A percentile compares a stretch with the other conserved stretches of the same genome.
These are phyloP conservation scores for Cryphonectria japonica DNA, from an alignment of 2,329 filamentous ascomycete species.

Conservation along the genomic window DNA sequence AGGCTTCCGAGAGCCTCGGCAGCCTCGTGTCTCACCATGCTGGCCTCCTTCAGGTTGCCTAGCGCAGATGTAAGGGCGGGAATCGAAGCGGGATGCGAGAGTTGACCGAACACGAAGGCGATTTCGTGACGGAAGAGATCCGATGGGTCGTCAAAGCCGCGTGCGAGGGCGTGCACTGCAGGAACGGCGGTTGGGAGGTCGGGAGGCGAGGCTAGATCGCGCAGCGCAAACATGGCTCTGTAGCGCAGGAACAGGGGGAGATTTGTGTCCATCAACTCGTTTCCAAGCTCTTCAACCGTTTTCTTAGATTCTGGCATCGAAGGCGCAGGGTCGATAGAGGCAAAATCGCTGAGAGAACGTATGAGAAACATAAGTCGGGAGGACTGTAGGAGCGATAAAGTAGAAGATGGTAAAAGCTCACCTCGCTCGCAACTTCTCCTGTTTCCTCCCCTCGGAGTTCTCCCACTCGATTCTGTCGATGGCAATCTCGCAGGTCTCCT, in stretches of 20 bases:
- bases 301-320: constrained; percentile 73
- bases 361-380: constrained; percentile 33
- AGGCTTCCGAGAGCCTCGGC: constrained; percentile 94
- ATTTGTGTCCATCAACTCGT: constrained; percentile 75
- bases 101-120: constrained; percentile 95
- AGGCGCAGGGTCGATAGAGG: constrained; percentile 92
- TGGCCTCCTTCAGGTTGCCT: constrained; percentile 78
- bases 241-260: constrained; percentile 89
- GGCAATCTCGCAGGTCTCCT: constrained; percentile 95
- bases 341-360: constrained; percentile 73
- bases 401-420: constrained; percentile 44
- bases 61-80: constrained; percentile 81
- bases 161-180: constrained; percentile 84
- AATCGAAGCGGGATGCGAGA: constrained; percentile 95
- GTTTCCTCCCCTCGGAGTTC: constrained; percentile 70
- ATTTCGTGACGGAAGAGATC: constrained; percentile 97
- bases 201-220: constrained; percentile 91
- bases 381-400: background rate
- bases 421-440: constrained; percentile 82
- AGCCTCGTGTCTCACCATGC: constrained; percentile 98
- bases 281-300: constrained; percentile 75
- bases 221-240: constrained; percentile 95
- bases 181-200: constrained; percentile 86
- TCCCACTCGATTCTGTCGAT: constrained; percentile 95
- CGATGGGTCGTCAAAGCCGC: constrained; percentile 82